These are phyloP conservation scores for Arabidopsis lyrata DNA, from an alignment of 441 rosid genomes.

Conservation along the genomic window DNA sequence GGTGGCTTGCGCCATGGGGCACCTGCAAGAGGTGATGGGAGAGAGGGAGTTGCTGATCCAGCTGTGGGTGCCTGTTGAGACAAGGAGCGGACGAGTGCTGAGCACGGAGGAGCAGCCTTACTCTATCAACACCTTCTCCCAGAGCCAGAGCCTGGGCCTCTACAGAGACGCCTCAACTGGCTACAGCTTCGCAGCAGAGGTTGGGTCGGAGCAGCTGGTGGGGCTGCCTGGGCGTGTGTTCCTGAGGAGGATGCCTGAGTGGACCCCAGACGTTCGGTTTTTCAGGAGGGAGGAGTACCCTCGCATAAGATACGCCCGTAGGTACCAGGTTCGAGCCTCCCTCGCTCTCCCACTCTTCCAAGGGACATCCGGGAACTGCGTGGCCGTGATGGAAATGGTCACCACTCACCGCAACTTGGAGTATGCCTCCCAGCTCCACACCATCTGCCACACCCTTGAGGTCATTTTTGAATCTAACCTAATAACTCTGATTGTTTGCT, in stretches of 20 bases:
- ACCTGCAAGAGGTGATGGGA: conserved; percentile 61
- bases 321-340: conserved; percentile 66
- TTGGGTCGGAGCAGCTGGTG: conserved; percentile 54
- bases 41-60: conserved; percentile 71
- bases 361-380: conserved; percentile 61
- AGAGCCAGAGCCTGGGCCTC: conserved; percentile 54
- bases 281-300: conserved; percentile 71
- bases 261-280: conserved; percentile 86
- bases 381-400: conserved; percentile 88
- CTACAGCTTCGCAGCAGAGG: conserved; percentile 68
- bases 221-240: conserved; percentile 85
- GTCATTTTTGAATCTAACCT: conserved; percentile 35
- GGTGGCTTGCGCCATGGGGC: conserved; percentile 58
- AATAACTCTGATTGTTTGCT: background rate
- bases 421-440: conserved; percentile 71
- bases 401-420: conserved; percentile 64
- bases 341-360: conserved; percentile 67
- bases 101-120: conserved; percentile 80
- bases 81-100: conserved; percentile 65
- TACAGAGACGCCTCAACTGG: conserved; percentile 61
- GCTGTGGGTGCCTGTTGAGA: conserved; percentile 79
- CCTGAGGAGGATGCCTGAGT: conserved; percentile 69
- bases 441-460: conserved; percentile 80
- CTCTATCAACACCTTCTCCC: conserved; percentile 48
- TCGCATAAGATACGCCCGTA: conserved; percentile 55